Conservation (phyloP, 2,329 filamentous ascomycete genomes). For the Westerdykella sp. region DNA sequence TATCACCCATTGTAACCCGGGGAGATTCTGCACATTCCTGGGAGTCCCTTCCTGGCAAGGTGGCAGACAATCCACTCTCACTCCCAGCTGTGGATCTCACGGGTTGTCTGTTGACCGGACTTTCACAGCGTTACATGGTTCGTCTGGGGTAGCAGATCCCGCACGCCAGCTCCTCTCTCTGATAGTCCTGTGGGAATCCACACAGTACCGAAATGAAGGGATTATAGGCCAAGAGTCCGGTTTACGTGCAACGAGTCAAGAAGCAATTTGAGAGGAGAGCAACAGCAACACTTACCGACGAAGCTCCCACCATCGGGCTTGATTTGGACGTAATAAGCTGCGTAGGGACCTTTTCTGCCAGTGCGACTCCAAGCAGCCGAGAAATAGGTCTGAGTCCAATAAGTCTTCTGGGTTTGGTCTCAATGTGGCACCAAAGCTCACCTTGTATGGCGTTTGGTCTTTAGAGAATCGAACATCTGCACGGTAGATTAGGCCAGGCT, state of each 20-base stretch:
- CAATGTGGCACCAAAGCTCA: constrained; percentile 24
- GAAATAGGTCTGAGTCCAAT: constrained; percentile 60
- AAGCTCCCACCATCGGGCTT: constrained; percentile 62
- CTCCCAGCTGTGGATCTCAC: too few relatives aligned
- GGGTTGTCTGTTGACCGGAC: too few relatives aligned
- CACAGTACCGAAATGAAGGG: too few relatives aligned
- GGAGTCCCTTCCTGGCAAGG: too few relatives aligned
- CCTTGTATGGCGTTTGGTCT: constrained; percentile 84
- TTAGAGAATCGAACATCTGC: constrained; percentile 74
- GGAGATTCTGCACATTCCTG: too few relatives aligned
- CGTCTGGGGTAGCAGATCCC: too few relatives aligned
- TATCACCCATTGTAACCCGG: too few relatives aligned
- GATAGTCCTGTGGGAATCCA: too few relatives aligned
- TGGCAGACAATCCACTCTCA: too few relatives aligned
- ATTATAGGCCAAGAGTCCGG: not conserved
- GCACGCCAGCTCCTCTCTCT: too few relatives aligned
- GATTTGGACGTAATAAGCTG: constrained; percentile 81
- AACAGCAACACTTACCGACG: constrained; percentile 53
- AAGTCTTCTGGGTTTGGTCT: constrained; percentile 12
- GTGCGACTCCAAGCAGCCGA: constrained; percentile 83
- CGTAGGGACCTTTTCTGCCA: constrained; percentile 75
- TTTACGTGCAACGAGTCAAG: not conserved
- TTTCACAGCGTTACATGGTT: too few relatives aligned
- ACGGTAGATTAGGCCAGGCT: constrained; percentile 1
- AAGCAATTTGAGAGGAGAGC: constrained; percentile 1